Evolutionary conservation across 2,329 filamentous ascomycete genomes (phyloP).

Genomic region (Niveomyces coronatus): DNA sequence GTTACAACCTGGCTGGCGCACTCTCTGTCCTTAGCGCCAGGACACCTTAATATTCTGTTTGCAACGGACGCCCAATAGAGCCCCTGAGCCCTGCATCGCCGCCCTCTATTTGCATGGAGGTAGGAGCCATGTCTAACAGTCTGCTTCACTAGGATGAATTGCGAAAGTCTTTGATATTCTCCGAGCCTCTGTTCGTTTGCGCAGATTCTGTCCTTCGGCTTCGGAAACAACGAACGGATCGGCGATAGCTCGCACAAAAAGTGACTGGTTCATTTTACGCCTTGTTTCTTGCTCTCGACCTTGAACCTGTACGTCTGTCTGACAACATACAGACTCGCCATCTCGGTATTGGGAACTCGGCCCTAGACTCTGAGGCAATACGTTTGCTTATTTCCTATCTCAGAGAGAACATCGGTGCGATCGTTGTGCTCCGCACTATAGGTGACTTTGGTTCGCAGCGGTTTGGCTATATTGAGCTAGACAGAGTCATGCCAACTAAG

Average conservation of each 20-base stretch:
- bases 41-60: slow-evolving; percentile 9
- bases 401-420: too few species aligned
- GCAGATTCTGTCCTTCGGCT: too few species aligned
- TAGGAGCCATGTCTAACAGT: too few species aligned
- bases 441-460: background rate
- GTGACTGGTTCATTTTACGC: slow-evolving; percentile 5
- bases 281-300: background rate
- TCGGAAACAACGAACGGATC: slow-evolving; percentile 1
- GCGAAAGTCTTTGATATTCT: slow-evolving; percentile 4
- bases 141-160: too few species aligned
- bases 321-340: background rate
- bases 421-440: too few species aligned
- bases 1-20: background rate
- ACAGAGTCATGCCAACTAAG: slow-evolving; percentile 11
- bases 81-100: slow-evolving; percentile 7
- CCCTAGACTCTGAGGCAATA: too few species aligned
- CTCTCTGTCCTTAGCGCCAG: slow-evolving; percentile 4
- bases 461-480: background rate
- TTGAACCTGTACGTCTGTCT: too few species aligned
- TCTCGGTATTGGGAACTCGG: background rate
- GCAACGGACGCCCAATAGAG: slow-evolving; percentile 6
- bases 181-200: too few species aligned
- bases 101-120: slow-evolving; percentile 1
- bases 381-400: too few species aligned
- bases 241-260: background rate